A percentile compares a stretch with the other conserved stretches of the same genome.
phyloP scores from a whole-genome alignment of 129 eudicot species.

The Pulicaria dysenterica region DNA sequence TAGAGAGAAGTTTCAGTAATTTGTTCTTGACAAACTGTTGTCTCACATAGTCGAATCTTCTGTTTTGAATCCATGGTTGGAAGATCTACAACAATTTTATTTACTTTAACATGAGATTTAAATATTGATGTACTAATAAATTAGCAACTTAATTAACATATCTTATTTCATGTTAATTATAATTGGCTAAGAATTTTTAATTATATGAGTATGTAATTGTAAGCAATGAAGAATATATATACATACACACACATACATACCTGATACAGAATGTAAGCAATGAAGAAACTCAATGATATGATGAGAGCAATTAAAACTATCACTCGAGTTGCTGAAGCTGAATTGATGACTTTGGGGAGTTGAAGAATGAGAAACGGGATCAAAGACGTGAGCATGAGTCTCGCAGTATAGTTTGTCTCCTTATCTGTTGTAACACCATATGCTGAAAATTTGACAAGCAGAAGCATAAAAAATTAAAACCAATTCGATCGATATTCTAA shows the following conservation, averaged over 20 bases:
- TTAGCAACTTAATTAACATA: neutral
- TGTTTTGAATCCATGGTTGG: constrained; percentile 61
- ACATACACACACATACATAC: constrained; percentile 25
- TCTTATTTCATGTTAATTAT: neutral
- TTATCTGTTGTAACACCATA: constrained; percentile 52
- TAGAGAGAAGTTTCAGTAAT: constrained; percentile 43
- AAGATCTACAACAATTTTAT: constrained; percentile 41
- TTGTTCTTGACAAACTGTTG: constrained; percentile 54
- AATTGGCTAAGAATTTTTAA: neutral
- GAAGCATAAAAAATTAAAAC: neutral
- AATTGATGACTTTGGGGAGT: constrained; percentile 40
- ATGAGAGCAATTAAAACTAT: constrained; percentile 45
- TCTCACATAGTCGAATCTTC: constrained; percentile 47
- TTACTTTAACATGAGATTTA: too few relatives aligned
- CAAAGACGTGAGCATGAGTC: constrained; percentile 47
- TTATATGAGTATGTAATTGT: neutral
- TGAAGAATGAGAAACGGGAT: constrained; percentile 53
- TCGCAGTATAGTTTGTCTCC: constrained; percentile 52
- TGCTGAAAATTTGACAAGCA: constrained; percentile 2
- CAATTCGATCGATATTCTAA: neutral
- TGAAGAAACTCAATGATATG: constrained; percentile 33
- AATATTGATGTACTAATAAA: too few relatives aligned
- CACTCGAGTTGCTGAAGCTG: constrained; percentile 29
- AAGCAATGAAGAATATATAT: too few relatives aligned
- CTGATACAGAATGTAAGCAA: constrained; percentile 46